Evolutionary conservation across 345 rosid species (phyloP), one percentile per base, ranked within the genome.

Genomic region (Populus alba): DNA sequence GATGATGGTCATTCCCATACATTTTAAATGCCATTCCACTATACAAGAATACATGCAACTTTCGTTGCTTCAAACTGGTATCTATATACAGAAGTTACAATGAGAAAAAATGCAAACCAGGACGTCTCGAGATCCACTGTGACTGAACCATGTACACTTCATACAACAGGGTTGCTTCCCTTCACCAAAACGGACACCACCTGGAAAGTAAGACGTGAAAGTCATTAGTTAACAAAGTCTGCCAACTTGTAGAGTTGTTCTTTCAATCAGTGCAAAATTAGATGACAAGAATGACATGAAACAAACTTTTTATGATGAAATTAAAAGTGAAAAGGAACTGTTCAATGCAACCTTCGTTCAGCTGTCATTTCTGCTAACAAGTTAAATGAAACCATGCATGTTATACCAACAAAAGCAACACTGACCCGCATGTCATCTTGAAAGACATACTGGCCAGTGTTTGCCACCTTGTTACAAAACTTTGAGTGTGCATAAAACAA

Each of bases 171-270:
- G 33, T 17, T 15, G 2, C 25, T n/a, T 68, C 20, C 7, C 29
- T 83, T 63, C 87, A 94, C 98, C 98, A 94, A 84, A 94, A 94
- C 17, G 98, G 97, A 68, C 98, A 94, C 98, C 98, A 94, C 94
- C 98, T 92, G 87, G 77, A 77, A 55, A 23, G 10, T 2, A 62
- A 65, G 55, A 10, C 1, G 18, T 27, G 69, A 6, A 7, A 22
- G 43, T 7, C 55, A 57, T 74, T 18, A 61, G 75, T 33, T 66
- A 13, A 33, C 66, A 66, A 47, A 63, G 25, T 16, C 20, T 22
- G 18, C 45, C 6, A 15, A 33, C 7, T 18, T 2, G 7, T 1
- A 47, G 51, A 20, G 11, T 10, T 43, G 1, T 20, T 53, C 59
- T 53, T 53, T 6, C 59, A 7, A 6, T 53, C 59, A 53, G 59